Evolutionary conservation across 116 monocot genomes (phyloP), one percentile per base, ranked within the genome.

Genomic region (Thalassia testudinum): DNA sequence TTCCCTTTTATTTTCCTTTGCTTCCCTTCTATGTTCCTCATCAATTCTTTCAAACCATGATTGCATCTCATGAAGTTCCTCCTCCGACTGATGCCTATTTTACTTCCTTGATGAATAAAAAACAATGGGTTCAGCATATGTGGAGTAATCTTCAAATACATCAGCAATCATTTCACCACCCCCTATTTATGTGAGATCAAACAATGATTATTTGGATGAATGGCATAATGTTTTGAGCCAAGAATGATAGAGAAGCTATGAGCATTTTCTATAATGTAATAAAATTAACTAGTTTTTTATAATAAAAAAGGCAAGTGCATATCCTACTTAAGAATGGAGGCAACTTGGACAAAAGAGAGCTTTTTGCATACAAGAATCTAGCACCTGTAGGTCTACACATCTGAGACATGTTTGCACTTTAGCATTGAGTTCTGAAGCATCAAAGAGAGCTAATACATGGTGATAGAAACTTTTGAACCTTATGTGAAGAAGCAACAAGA

Each of bases 301-400:
- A n/a, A n/a, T n/a, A n/a, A n/a, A n/a, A n/a, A n/a, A n/a, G n/a
- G n/a, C n/a, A n/a, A n/a, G n/a, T n/a, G n/a, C n/a, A 48, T 21
- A 54, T 54, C 54, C 65, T 69, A 88, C 95, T 88, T 72, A 84
- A 66, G 60, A 82, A 92, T 18, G 84, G 95, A 70, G 81, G 69
- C 95, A 95, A 88, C 18, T 59, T 65, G 27, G 71, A 70, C 22
- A 88, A 60, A 34, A 88, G 49, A n/a, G 78, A 49, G n/a, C 28
- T 63, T 69, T 95, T 95, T 12, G 83, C 80, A 75, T 88, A 88
- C 38, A 95, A 72, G 64, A 95, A 88, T 52, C 95, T 88, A 51
- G 88, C 56, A 63, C 88, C 88, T 81, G 88, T 95, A 68, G 88
- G 95, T 54, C 95, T 88, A 88, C 95, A 88, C 88, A 95, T 95